A percentile compares a stretch with the other conserved stretches of the same genome.
These are phyloP conservation scores for Fomes fomentarius DNA, from an alignment of 1,284 basidiomycete genomes.

Conservation along the genomic window DNA sequence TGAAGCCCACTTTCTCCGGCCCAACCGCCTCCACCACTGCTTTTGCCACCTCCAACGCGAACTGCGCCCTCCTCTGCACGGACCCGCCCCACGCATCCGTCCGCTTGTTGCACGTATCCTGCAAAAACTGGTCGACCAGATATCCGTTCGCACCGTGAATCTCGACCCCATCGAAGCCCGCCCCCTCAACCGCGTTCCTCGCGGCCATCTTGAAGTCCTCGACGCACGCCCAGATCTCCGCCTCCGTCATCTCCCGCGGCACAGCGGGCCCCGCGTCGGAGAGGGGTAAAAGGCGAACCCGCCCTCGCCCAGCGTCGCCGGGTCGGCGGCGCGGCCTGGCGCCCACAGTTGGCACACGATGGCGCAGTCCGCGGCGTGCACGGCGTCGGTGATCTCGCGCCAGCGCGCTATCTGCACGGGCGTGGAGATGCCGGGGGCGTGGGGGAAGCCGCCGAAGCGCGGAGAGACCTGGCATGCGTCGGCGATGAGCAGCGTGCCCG, in stretches of 20 bases:
- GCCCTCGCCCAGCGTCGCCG: conserved; percentile 30
- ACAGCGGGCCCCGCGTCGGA: conserved; percentile 47
- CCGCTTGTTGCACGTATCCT: conserved; percentile 51
- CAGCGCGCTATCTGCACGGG: conserved; percentile 24
- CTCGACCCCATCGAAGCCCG: conserved; percentile 50
- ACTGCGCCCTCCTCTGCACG: conserved; percentile 57
- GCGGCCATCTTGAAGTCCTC: conserved; percentile 41
- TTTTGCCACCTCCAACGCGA: conserved; percentile 52
- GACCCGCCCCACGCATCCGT: conserved; percentile 64
- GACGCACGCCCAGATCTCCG: conserved; percentile 48
- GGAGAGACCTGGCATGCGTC: conserved; percentile 45
- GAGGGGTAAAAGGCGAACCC: conserved; percentile 24
- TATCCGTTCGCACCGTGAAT: conserved; percentile 40
- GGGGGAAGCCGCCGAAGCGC: conserved; percentile 36
- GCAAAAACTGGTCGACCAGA: conserved; percentile 46
- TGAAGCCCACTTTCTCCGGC: conserved; percentile 45
- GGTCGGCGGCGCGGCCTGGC: background rate
- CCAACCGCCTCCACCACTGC: conserved; percentile 45
- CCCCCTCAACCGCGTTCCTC: conserved; percentile 42
- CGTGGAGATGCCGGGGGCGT: conserved; percentile 46
- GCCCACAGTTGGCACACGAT: conserved; percentile 34
- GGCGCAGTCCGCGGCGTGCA: conserved; percentile 34
- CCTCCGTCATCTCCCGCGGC: conserved; percentile 33
- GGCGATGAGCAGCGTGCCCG: conserved; percentile 49
- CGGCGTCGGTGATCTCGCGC: too few species aligned